Percentiles rank a stretch among this genome's conserved stretches.
Conservation (phyloP, 78 protist species). For the Dictyostelium capitatum region DNA sequence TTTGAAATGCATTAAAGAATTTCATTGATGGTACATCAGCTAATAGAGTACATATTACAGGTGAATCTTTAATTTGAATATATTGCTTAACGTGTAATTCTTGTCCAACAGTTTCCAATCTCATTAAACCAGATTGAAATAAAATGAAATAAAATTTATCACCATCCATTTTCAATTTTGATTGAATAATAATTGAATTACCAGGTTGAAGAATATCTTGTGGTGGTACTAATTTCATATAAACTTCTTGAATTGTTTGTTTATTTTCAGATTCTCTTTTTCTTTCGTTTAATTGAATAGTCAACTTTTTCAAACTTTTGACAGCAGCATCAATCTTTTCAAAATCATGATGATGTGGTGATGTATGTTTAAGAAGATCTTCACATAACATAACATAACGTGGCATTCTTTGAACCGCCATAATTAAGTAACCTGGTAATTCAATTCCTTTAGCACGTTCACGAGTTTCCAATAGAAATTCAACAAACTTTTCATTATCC, state of each 20-base stretch:
- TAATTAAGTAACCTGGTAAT: conserved; percentile 45
- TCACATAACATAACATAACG: conserved; percentile 73
- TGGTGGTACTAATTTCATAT: conserved; percentile 70
- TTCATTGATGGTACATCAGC: conserved; percentile 51
- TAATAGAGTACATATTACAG: background rate
- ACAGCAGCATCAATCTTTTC: conserved; percentile 35
- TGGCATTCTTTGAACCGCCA: conserved; percentile 78
- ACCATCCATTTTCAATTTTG: conserved; percentile 47
- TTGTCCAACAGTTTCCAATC: background rate
- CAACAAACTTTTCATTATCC: conserved; percentile 54
- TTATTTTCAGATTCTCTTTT: conserved; percentile 75
- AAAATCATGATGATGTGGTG: conserved; percentile 23
- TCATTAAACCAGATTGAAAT: conserved; percentile 41
- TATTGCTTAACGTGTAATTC: conserved; percentile 49
- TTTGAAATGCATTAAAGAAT: conserved; percentile 54
- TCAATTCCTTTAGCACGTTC: conserved; percentile 38
- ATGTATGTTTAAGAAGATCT: conserved; percentile 58
- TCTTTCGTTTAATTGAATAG: conserved; percentile 65
- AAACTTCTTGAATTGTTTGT: conserved; percentile 53
- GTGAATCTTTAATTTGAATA: conserved; percentile 1
- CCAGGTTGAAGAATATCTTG: conserved; percentile 69
- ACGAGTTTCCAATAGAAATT: conserved; percentile 18
- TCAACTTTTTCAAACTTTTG: conserved; percentile 23
- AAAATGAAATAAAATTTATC: conserved; percentile 42
- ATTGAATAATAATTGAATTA: background rate